A percentile compares a stretch with the other conserved stretches of the same genome.
Evolutionary conservation across 2,329 filamentous ascomycete species (phyloP).

Genomic region (Sporothrix pseudoabietina): DNA sequence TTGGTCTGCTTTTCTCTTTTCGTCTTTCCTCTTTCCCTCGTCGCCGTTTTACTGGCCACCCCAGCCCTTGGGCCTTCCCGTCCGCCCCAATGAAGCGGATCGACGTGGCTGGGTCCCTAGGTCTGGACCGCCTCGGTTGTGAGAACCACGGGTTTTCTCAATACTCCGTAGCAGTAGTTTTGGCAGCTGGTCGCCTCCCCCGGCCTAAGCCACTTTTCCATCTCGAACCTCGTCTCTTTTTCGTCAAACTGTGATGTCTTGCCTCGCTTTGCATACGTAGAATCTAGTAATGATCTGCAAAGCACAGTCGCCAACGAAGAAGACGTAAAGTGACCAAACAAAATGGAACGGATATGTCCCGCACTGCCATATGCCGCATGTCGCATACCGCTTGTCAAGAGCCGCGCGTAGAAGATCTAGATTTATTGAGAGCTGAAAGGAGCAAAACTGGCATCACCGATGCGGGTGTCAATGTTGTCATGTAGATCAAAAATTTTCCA

Average conservation of each 20-base stretch:
- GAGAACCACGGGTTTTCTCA: neutral
- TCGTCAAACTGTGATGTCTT: neutral
- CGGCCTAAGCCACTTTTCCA: neutral
- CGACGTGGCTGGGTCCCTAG: neutral
- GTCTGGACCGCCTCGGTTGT: neutral
- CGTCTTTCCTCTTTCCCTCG: neutral
- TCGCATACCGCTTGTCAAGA: neutral
- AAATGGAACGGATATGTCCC: neutral
- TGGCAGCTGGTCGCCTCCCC: constrained; percentile 6
- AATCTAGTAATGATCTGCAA: constrained; percentile 5
- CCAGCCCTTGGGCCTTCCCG: neutral
- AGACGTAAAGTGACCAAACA: constrained; percentile 1
- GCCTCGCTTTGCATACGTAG: constrained; percentile 10
- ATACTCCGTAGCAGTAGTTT: neutral
- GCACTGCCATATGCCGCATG: neutral
- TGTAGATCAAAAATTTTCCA: neutral
- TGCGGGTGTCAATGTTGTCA: neutral
- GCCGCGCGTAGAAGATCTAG: neutral
- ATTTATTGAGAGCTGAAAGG: constrained; percentile 5
- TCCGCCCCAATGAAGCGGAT: neutral
- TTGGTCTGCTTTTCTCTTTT: neutral
- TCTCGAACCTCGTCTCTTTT: neutral
- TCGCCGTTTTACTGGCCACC: neutral
- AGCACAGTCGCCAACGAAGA: neutral
- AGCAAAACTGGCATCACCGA: neutral